Evolutionary conservation across 495 filamentous ascomycete genomes (phyloP).

Genomic region (Penicillium coprophilum): DNA sequence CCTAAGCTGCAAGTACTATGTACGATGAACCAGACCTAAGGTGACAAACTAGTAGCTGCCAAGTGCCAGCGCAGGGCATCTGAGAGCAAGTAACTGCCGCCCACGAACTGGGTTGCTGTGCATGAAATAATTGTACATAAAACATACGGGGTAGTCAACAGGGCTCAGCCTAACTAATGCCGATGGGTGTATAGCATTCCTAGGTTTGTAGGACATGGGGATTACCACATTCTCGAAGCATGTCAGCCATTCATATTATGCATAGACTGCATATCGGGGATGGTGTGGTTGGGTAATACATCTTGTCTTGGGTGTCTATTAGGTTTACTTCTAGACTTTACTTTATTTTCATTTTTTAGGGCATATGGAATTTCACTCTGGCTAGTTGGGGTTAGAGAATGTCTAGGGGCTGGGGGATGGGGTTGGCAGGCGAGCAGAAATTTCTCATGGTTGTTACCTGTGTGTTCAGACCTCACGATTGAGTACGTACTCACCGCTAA

Average conservation of each 20-base stretch:
- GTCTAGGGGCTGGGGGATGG: slow-evolving; percentile 1
- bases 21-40: slow-evolving; percentile 2
- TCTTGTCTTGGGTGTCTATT: neutral
- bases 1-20: slow-evolving; percentile 1
- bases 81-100: neutral
- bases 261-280: neutral
- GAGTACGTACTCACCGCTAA: slow-evolving; percentile 8
- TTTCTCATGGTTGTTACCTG: neutral
- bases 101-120: slow-evolving; percentile 1
- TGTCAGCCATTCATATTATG: slow-evolving; percentile 7
- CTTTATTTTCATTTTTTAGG: neutral
- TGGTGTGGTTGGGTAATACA: neutral
- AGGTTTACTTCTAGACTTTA: neutral
- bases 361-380: neutral
- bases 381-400: slow-evolving; percentile 5
- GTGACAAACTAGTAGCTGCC: slow-evolving; percentile 1
- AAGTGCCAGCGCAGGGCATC: slow-evolving; percentile 9
- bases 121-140: neutral
- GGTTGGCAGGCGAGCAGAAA: slow-evolving; percentile 6
- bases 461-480: neutral
- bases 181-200: neutral
- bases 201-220: neutral
- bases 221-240: slow-evolving; percentile 30
- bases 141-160: neutral
- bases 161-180: neutral